Evolutionary conservation across 1,284 basidiomycete species (phyloP).

Genomic region (Fomitopsis betulina): DNA sequence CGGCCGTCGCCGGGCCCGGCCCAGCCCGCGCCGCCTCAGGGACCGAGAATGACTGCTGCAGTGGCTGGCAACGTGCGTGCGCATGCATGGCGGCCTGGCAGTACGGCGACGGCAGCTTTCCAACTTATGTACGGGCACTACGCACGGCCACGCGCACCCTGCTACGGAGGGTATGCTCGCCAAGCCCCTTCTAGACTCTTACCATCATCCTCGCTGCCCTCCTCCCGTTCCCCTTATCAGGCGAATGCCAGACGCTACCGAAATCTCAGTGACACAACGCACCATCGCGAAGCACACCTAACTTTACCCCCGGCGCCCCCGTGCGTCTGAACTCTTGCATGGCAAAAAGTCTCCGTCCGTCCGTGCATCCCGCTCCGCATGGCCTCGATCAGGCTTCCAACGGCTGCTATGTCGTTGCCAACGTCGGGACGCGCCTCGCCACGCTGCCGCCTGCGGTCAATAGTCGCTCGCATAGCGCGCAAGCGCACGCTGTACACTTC

Average conservation of each 20-base stretch:
- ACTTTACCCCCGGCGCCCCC: no score
- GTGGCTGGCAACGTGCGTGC: constrained; percentile 9
- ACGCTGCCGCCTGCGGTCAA: not conserved
- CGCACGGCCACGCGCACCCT: not conserved
- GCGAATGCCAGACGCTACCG: not conserved
- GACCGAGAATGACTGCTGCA: not conserved
- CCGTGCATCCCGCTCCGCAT: not conserved
- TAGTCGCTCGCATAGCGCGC: not conserved
- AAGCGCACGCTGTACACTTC: not conserved
- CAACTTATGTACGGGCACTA: not conserved
- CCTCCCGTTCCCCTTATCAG: not conserved
- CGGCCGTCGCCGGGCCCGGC: not conserved
- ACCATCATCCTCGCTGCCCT: not conserved
- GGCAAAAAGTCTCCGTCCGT: not conserved
- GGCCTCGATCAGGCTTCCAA: not conserved
- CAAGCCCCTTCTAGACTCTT: constrained; percentile 1
- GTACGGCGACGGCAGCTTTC: not conserved
- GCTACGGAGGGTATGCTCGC: not conserved
- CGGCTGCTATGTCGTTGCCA: not conserved
- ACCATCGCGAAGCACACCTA: no score
- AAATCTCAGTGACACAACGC: not conserved
- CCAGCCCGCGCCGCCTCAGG: not conserved
- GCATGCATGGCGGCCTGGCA: constrained; percentile 23
- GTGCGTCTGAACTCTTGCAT: not conserved
- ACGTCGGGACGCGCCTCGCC: not conserved